Evolutionary conservation across 2,329 filamentous ascomycete genomes (phyloP).

Genomic region (Elsinoe perseae): DNA sequence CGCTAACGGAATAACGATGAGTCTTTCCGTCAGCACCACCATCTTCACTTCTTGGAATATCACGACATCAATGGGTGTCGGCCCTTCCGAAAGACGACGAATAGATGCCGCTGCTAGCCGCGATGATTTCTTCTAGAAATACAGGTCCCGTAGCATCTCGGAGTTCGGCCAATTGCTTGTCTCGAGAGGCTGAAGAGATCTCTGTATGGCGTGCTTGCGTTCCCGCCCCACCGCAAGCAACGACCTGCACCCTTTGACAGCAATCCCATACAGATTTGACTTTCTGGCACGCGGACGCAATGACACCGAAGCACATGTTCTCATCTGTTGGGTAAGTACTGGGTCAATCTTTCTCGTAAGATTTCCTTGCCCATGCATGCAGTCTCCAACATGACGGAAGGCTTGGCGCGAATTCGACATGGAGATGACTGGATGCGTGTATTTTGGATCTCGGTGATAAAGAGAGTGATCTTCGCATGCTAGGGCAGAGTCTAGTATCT

Average conservation of each 20-base stretch:
- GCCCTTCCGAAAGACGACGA: too few species aligned
- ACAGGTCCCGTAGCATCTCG: not conserved
- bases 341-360: not conserved
- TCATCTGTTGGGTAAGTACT: not conserved
- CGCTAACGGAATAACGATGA: too few species aligned
- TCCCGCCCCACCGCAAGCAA: not conserved
- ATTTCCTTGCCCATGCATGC: not conserved
- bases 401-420: constrained; percentile 1
- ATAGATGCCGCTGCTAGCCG: too few species aligned
- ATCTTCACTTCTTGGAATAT: not conserved
- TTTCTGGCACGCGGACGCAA: not conserved
- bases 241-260: not conserved
- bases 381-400: constrained; percentile 3
- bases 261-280: not conserved
- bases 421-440: not conserved
- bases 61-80: not conserved
- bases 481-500: not conserved
- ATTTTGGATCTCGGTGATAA: not conserved
- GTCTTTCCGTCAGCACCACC: not conserved
- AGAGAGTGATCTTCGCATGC: not conserved
- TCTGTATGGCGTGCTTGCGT: constrained; percentile 1
- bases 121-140: not conserved
- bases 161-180: not conserved
- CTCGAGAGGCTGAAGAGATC: not conserved
- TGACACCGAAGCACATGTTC: not conserved